Base-by-base conservation (phyloP, 2,329 filamentous ascomycete species). In the Rasamsonia emersonii region DNA sequence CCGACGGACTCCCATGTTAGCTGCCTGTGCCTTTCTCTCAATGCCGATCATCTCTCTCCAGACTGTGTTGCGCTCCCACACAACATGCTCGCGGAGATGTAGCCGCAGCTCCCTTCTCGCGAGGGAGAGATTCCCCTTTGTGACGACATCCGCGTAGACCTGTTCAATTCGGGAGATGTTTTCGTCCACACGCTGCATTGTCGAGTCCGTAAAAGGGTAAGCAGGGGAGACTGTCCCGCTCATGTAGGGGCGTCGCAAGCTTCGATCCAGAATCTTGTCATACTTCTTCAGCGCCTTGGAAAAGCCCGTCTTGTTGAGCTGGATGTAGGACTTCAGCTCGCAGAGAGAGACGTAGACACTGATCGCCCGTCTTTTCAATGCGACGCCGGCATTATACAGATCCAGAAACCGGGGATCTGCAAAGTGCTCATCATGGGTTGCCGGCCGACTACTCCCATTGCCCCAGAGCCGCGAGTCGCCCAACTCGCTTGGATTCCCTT, bases 41-140 rank as follows among this genome's bases (percentile, higher is more conserved):
- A 98, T 89, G 32, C 89, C 91, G 54, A 98, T 98, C 76, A 98
- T 91, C 49, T 98, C 91, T 62, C 93, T 73, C 91, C 91, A 98
- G 11, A 98, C 91, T 0, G 91, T 98, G 54, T 98, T 98, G 36
- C 91, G 76, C 58, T 98, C 93, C 93, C 91, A 98, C 0, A 96
- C 89, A 13, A 98, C 88, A 57, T 98, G 91, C 61, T 98, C 93
- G 36, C 91, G 73, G 16, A 98, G 71, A 52, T 98, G 88, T 18
- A 94, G 75, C 33, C 91, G 76, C 36, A 98, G 68, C 53, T 96
- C 91, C 45, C 84, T 80, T 49, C 79, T 84, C 4, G 91, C 88
- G 9, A 82, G 64, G 4, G 73, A 68, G 3, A 82, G 61, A 50
- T 98, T 85, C 18, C 86, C 86, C 24, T 80, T 75, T 0, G 86